Conservation (phyloP, 352 stramenopile species). For the Blastocystis sp. region DNA sequence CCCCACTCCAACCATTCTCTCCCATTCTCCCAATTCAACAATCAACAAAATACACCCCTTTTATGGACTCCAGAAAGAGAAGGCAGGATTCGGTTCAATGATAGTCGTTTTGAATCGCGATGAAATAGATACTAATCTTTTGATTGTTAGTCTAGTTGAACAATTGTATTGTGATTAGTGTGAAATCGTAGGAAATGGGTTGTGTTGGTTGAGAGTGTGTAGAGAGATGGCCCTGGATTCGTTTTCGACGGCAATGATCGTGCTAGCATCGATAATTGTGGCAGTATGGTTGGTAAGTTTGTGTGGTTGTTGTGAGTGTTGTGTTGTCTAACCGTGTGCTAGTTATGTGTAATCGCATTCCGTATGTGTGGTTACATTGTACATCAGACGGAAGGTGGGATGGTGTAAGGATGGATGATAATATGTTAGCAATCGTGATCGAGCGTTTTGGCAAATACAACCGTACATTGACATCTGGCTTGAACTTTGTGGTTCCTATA, state of each 20-base stretch:
- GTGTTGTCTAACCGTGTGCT: not conserved
- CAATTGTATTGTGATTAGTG: too few species aligned
- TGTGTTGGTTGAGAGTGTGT: not conserved
- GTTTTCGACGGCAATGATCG: not conserved
- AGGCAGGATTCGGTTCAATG: not conserved
- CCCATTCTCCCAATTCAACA: too few species aligned
- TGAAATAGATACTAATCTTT: not conserved
- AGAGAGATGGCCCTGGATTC: not conserved
- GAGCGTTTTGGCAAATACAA: constrained; percentile 72
- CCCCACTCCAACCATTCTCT: too few species aligned
- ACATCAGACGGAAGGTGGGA: constrained; percentile 65
- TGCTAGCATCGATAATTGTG: not conserved
- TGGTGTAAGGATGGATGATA: not conserved
- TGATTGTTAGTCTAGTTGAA: not conserved
- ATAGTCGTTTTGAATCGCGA: not conserved
- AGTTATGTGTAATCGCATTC: constrained; percentile 3
- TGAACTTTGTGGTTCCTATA: constrained; percentile 71
- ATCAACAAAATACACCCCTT: not conserved
- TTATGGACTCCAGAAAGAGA: not conserved
- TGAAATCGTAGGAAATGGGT: not conserved
- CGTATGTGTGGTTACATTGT: constrained; percentile 37
- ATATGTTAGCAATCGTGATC: constrained; percentile 71
- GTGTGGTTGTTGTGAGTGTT: not conserved
- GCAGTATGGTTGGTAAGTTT: not conserved
- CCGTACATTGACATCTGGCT: constrained; percentile 70